Percentiles rank a stretch among this genome's conserved stretches.
Conservation (phyloP, 345 rosid genomes). For the Ailanthus altissimus region DNA sequence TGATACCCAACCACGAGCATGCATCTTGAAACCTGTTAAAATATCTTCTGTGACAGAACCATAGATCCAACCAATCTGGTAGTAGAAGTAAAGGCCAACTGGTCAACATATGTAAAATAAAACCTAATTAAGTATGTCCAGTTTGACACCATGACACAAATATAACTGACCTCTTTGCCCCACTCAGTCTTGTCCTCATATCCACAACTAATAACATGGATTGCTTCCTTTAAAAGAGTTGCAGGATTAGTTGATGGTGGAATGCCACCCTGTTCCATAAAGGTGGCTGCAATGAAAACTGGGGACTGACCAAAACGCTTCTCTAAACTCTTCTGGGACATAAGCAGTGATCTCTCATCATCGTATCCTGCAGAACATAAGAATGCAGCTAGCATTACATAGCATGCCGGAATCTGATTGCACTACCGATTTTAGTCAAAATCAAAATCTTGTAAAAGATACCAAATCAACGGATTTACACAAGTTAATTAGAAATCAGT, state of each 20-base stretch:
- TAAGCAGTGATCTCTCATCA: slow-evolving; percentile 94
- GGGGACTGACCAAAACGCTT: slow-evolving; percentile 99
- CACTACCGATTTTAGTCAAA: slow-evolving; percentile 12
- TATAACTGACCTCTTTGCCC: slow-evolving; percentile 89
- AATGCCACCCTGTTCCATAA: slow-evolving; percentile 97
- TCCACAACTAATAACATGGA: slow-evolving; percentile 99
- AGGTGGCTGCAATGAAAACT: slow-evolving; percentile 95
- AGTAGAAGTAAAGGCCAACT: slow-evolving; percentile 6
- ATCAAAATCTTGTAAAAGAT: not conserved
- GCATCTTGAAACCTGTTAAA: slow-evolving; percentile 99
- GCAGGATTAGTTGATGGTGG: slow-evolving; percentile 98
- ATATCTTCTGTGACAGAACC: slow-evolving; percentile 99
- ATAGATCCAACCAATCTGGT: slow-evolving; percentile 97
- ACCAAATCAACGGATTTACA: not conserved
- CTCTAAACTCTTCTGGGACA: slow-evolving; percentile 97
- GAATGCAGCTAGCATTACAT: slow-evolving; percentile 8
- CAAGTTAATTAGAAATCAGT: not conserved
- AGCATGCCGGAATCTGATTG: not conserved
- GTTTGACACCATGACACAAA: slow-evolving; percentile 7
- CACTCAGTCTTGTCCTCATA: slow-evolving; percentile 99
- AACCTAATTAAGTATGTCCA: not conserved
- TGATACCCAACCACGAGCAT: slow-evolving; percentile 99
- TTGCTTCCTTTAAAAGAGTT: slow-evolving; percentile 91
- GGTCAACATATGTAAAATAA: not conserved
- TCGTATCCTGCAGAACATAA: slow-evolving; percentile 79